Evolutionary conservation across 192 early-diverging fungal genomes (phyloP).

Genomic region (Thamnidium elegans): DNA sequence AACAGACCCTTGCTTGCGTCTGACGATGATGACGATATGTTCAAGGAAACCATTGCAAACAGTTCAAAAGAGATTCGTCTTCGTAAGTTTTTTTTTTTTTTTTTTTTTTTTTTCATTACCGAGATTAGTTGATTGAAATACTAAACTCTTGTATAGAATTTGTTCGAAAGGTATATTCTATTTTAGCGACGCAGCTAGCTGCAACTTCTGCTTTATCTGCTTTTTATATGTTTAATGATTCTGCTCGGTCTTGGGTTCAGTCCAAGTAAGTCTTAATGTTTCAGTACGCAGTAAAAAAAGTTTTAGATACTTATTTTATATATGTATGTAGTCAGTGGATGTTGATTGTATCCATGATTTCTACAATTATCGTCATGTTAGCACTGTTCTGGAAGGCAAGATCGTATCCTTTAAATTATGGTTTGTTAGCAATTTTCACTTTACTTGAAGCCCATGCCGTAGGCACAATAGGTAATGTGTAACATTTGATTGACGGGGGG

Average conservation of each 20-base stretch:
- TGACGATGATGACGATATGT: conserved; percentile 31
- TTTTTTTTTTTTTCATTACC: not conserved
- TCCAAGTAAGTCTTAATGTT: conserved; percentile 35
- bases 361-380: conserved; percentile 46
- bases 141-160: conserved; percentile 40
- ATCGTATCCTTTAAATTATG: conserved; percentile 61
- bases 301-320: too few species aligned
- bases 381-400: conserved; percentile 57
- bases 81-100: conserved; percentile 19
- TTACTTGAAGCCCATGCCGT: conserved; percentile 44
- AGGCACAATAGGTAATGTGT: conserved; percentile 37
- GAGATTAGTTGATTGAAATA: not conserved
- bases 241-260: conserved; percentile 52
- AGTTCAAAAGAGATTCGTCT: conserved; percentile 29
- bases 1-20: conserved; percentile 17
- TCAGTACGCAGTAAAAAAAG: too few species aligned
- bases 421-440: conserved; percentile 62
- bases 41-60: conserved; percentile 32
- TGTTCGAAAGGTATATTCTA: conserved; percentile 71
- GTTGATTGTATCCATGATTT: conserved; percentile 51
- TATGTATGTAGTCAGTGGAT: conserved; percentile 51
- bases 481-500: not conserved
- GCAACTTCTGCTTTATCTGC: conserved; percentile 53
- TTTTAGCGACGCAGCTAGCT: conserved; percentile 62
- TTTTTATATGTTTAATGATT: conserved; percentile 55